These are phyloP conservation scores for Kluyveromyces nonfermentans DNA, from an alignment of 805 yeast species.

Conservation along the genomic window DNA sequence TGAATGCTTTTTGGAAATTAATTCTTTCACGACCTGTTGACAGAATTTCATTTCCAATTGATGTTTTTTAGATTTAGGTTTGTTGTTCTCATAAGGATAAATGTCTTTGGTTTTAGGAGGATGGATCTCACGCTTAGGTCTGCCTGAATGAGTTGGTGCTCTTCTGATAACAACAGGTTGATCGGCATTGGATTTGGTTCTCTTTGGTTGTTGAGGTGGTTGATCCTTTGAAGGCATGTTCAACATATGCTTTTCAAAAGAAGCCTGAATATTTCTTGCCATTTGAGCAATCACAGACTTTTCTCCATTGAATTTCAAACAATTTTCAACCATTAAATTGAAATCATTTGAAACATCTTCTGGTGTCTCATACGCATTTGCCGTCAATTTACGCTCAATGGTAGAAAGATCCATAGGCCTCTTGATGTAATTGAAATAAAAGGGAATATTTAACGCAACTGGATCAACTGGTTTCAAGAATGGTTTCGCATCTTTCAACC, in stretches of 20 bases:
- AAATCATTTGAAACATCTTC: constrained; percentile 67
- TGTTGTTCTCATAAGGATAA: constrained; percentile 60
- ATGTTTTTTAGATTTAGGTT: constrained; percentile 81
- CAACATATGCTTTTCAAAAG: constrained; percentile 86
- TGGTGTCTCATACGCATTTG: constrained; percentile 63
- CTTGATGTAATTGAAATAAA: constrained; percentile 72
- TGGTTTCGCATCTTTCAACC: constrained; percentile 88
- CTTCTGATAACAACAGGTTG: constrained; percentile 47
- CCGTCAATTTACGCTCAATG: constrained; percentile 68
- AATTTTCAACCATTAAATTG: constrained; percentile 75
- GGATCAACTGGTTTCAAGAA: constrained; percentile 86
- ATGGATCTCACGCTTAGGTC: constrained; percentile 93
- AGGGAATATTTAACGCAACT: constrained; percentile 79
- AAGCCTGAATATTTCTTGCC: constrained; percentile 85
- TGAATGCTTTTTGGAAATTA: constrained; percentile 74
- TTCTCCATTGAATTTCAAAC: constrained; percentile 77
- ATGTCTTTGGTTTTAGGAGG: constrained; percentile 94
- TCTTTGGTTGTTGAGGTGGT: constrained; percentile 24
- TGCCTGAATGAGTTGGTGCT: constrained; percentile 65
- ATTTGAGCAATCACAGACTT: constrained; percentile 77
- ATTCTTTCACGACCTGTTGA: constrained; percentile 70
- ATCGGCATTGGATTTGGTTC: constrained; percentile 24
- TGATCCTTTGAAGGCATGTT: constrained; percentile 70
- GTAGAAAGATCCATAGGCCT: constrained; percentile 93
- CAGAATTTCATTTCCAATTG: constrained; percentile 87